Evolutionary conservation across 192 early-diverging fungal species (phyloP), one percentile per base, ranked within the genome.

Genomic region (Gamsiella multidivaricata): DNA sequence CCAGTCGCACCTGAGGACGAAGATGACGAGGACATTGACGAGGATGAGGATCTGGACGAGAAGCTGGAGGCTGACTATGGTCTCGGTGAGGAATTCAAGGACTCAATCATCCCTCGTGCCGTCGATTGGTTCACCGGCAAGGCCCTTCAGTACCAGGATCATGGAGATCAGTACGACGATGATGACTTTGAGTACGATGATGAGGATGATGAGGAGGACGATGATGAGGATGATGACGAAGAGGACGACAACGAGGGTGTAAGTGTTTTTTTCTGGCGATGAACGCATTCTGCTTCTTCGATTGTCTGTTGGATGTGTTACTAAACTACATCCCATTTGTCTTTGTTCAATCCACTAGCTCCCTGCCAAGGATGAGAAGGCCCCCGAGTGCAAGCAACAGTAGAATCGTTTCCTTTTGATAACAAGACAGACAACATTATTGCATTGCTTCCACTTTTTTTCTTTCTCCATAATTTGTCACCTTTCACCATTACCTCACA

Each of bases 121-220:
- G 82, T 98, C 60, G 95, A 98, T 84, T 99, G 95, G 93, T 99
- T 98, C 87, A 98, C 98, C 31, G 98, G 98, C 75, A 92, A 94
- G 81, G 98, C 98, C 37, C 87, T 98, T 57, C 89, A 91, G 64
- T 95, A 93, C 81, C 92, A 94, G 67, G 65, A 79, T n/a, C 39
- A 61, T 17, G 70, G 37, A 14, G 58, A 70, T 34, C 65, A 70
- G 28, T 65, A 66, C 31, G 74, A 72, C 23, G 75, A 79, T 18
- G 63, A 72, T 4, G 65, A 70, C 11, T 65, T 69, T 39, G 55
- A 80, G 26, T 65, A 80, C 20, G 81, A 80, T 37, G 76, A 75
- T 32, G 81, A 83, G 17, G 70, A 70, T 41, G 71, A 74, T 45
- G 65, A 79, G 33, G 75, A 80, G 1, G 76, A 83, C 22, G 81